Evolutionary conservation across 2,329 filamentous ascomycete species (phyloP).

Genomic region (Claviceps fusiformis): DNA sequence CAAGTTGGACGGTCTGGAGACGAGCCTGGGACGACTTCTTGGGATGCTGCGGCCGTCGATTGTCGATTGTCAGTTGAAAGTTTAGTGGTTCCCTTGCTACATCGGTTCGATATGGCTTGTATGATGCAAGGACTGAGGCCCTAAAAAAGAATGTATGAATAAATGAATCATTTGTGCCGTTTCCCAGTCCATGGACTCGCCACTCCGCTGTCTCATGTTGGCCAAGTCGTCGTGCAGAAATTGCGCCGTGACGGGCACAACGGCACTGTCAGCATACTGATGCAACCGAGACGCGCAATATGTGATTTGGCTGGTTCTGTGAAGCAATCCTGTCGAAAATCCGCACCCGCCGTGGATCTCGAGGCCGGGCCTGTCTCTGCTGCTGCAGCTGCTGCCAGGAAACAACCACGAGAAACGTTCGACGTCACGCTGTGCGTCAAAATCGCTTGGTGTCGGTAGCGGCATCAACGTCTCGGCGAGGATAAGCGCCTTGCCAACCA

Average conservation of each 20-base stretch:
- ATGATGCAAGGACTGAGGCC: too few species aligned
- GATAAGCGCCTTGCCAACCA: too few species aligned
- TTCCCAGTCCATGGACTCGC: constrained; percentile 14
- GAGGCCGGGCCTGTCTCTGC: constrained; percentile 13
- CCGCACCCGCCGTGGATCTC: constrained; percentile 27
- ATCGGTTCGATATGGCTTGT: not conserved
- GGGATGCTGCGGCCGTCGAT: too few species aligned
- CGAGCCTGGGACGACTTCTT: too few species aligned
- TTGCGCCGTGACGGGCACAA: constrained; percentile 18
- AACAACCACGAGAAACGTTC: constrained; percentile 23
- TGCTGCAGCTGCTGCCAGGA: constrained; percentile 16
- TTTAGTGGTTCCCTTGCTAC: too few species aligned
- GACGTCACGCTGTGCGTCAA: constrained; percentile 15
- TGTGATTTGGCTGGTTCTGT: constrained; percentile 23
- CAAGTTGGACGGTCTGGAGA: too few species aligned
- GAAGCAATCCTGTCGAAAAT: constrained; percentile 24
- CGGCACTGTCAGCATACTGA: constrained; percentile 17
- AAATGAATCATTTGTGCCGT: not conserved
- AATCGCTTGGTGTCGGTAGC: constrained; percentile 14
- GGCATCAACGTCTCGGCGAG: constrained; percentile 24
- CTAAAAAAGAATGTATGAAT: too few species aligned
- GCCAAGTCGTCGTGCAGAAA: constrained; percentile 15
- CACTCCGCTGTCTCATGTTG: constrained; percentile 22
- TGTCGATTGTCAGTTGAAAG: too few species aligned
- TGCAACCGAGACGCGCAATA: constrained; percentile 19